A percentile compares a stretch with the other conserved stretches of the same genome.
These are phyloP conservation scores for Solanum tacnaense DNA, from an alignment of 257 asterid genomes.

Conservation along the genomic window DNA sequence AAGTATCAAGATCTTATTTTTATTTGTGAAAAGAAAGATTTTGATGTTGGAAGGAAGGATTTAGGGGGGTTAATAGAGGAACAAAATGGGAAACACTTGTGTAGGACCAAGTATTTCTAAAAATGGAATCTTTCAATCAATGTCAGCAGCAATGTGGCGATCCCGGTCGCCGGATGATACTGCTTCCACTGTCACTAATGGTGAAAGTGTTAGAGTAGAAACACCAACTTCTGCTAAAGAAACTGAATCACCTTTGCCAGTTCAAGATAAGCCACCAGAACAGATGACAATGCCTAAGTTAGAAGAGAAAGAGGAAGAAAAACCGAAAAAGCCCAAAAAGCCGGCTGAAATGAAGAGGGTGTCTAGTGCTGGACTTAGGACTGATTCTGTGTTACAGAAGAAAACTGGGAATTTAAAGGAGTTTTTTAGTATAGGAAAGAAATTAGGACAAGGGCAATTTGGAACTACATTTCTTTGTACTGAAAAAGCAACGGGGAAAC, in stretches of 20 bases:
- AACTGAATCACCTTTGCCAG: constrained; percentile 2
- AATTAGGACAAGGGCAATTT: constrained; percentile 89
- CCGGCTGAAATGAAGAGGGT: constrained; percentile 54
- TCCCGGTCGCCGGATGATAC: neutral
- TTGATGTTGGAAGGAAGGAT: no score
- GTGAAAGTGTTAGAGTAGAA: neutral
- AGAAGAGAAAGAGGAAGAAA: constrained; percentile 10
- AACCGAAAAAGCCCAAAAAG: constrained; percentile 30
- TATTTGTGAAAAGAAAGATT: no score
- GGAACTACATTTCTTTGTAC: constrained; percentile 75
- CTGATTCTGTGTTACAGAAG: constrained; percentile 62
- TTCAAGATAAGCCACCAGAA: constrained; percentile 11
- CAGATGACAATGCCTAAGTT: constrained; percentile 6
- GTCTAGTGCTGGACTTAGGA: constrained; percentile 75
- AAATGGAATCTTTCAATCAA: constrained; percentile 12
- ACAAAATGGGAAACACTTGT: constrained; percentile 10
- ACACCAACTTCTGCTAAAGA: neutral
- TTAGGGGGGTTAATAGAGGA: neutral
- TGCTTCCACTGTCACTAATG: constrained; percentile 2
- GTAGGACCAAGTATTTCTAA: constrained; percentile 9
- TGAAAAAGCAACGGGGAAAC: constrained; percentile 54
- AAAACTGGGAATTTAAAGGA: constrained; percentile 79
- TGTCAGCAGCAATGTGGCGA: constrained; percentile 14
- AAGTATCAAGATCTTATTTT: no score
- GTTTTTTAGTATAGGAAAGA: constrained; percentile 62